Base-by-base conservation (phyloP, 2,329 filamentous ascomycete species). In the Ophiocordyceps robertsii region DNA sequence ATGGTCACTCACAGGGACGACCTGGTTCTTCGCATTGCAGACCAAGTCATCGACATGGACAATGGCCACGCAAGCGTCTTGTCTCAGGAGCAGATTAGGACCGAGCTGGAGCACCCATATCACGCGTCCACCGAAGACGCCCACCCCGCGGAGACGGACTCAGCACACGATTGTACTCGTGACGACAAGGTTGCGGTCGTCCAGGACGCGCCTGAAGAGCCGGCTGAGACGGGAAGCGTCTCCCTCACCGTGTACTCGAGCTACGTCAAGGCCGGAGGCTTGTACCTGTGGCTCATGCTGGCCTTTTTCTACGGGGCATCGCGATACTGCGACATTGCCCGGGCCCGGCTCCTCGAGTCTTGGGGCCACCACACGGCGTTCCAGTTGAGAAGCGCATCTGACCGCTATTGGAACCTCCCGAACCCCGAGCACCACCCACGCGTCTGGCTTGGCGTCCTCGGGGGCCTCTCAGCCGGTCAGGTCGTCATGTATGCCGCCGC, bases 1-100 rank as follows among this genome's bases (percentile, higher is more conserved):
- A 75, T 88, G 36, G 84, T 90, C 39, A 88, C 86, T 0, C 83
- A 88, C 56, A 72, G 80, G 32, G 80, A 89, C n/a, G 81, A 89
- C 46, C 65, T 95, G 10, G 84, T 87, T 45, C 72, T 77, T 17
- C 69, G 73, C n/a, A 67, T 88, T 37, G 84, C 87, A 2, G 68
- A 80, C 39, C 83, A 92, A 53, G 72, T 87, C 14, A 63, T 95
- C 10, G 77, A 88, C 43, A 70, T 95, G 10, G 58, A 69, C 1
- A 67, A 80, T 31, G 82, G 83, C 1, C 63, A 59, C 40, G 79
- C 76, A 4, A 65, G 59, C 37, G 59, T 74, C 1, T 59, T 73
- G 37, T 65, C 64, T 12, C 60, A 65, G 4, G 63, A 72, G 2
- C 61, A 73, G 19, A 60, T 72, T 11, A 57, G 58, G 8, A 49